Percentiles rank a stretch among this genome's conserved stretches.
Conservation (phyloP, 2,329 filamentous ascomycete genomes). For the Microcyclospora tardicrescens region DNA sequence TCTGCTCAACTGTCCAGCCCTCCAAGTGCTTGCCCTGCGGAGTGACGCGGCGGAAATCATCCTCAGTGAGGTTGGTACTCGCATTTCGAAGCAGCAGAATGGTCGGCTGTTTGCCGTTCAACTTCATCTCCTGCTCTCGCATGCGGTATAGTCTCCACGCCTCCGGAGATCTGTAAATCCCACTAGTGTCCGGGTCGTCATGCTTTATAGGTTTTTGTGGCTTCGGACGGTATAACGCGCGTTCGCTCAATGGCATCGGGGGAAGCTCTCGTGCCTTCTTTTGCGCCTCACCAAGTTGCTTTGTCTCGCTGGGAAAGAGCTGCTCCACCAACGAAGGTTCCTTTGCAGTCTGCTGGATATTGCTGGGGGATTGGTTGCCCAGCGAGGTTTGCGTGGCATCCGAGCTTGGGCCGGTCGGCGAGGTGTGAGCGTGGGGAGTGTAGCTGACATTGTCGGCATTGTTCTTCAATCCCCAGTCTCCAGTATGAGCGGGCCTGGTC, state of each 20-base stretch:
- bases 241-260: conserved; percentile 17
- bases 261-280: conserved; percentile 20
- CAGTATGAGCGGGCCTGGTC: no score
- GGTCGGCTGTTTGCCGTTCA: conserved; percentile 14
- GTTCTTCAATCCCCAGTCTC: no score
- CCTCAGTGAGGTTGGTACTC: conserved; percentile 47
- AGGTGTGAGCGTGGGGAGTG: no score
- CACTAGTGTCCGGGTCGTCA: neutral
- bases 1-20: conserved; percentile 43
- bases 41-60: conserved; percentile 58
- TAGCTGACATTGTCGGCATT: no score
- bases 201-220: neutral
- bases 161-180: neutral
- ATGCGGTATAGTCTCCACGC: neutral
- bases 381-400: no score
- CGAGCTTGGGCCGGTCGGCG: no score
- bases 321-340: conserved; percentile 33
- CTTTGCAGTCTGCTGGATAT: no score
- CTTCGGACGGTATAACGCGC: neutral
- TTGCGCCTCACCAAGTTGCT: conserved; percentile 13
- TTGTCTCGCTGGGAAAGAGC: conserved; percentile 42
- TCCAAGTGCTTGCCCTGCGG: conserved; percentile 51
- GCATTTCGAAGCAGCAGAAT: conserved; percentile 47
- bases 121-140: conserved; percentile 9
- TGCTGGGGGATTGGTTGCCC: no score